These are phyloP conservation scores for Cutaneotrichosporon mucoides DNA, from an alignment of 1,284 basidiomycete species.

Conservation along the genomic window DNA sequence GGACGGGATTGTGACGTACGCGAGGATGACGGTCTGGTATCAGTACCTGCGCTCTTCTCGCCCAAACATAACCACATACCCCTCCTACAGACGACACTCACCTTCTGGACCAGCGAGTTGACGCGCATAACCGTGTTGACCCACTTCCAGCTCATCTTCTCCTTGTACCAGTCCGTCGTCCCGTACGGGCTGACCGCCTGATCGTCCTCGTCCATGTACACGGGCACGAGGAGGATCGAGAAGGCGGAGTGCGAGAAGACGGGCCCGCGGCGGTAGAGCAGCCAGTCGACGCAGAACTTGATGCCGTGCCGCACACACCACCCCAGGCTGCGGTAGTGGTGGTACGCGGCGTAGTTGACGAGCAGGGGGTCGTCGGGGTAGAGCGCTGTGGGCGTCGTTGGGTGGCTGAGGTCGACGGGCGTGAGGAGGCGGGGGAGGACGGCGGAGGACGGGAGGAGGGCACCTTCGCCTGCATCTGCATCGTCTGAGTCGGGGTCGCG, in stretches of 20 bases:
- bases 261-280: slow-evolving; percentile 91
- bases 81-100: slow-evolving; percentile 30
- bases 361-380: slow-evolving; percentile 83
- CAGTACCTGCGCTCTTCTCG: slow-evolving; percentile 49
- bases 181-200: slow-evolving; percentile 58
- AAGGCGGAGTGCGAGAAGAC: slow-evolving; percentile 89
- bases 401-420: slow-evolving; percentile 33
- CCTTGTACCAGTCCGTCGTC: slow-evolving; percentile 54
- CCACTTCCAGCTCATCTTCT: slow-evolving; percentile 90
- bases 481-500: not conserved
- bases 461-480: not conserved
- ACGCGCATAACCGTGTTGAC: slow-evolving; percentile 95
- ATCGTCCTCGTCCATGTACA: slow-evolving; percentile 78
- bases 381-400: slow-evolving; percentile 14
- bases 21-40: slow-evolving; percentile 55
- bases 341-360: slow-evolving; percentile 83
- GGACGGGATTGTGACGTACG: slow-evolving; percentile 84
- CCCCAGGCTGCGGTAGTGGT: slow-evolving; percentile 94
- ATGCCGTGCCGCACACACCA: slow-evolving; percentile 95
- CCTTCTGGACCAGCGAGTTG: slow-evolving; percentile 96
- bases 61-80: not conserved
- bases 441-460: slow-evolving; percentile 47
- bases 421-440: slow-evolving; percentile 46
- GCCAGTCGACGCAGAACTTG: slow-evolving; percentile 95
- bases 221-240: slow-evolving; percentile 79